Evolutionary conservation across 2,329 filamentous ascomycete genomes (phyloP), one percentile per base, ranked within the genome.

Genomic region (Fusarium aywerte): DNA sequence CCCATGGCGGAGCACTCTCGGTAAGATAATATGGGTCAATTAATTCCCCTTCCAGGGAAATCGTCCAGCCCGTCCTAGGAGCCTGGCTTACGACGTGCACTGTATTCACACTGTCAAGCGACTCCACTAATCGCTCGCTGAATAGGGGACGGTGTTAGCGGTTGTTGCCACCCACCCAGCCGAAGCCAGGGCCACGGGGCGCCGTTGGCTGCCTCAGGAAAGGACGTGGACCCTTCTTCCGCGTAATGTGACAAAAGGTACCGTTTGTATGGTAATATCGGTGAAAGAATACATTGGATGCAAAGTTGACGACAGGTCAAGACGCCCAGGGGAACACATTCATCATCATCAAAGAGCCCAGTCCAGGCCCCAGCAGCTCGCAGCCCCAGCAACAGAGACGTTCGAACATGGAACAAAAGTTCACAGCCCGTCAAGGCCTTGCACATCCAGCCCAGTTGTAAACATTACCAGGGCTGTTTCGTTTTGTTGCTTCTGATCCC

Each of bases 141-240:
- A 61, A 70, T 61, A 73, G 70, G 58, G 62, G 64, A 67, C 62
- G 38, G 54, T 65, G 60, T 69, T 69, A 70, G 68, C 70, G 70
- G 62, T 66, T 66, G 53, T 68, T 71, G 69, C 66, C 66, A 69
- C 62, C 53, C 63, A 61, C 64, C 8, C 62, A 60, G 55, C 55
- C 51, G 35, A 36, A 60, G 52, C 56, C 67, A 63, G 62, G 58
- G 54, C 62, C 51, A 68, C 61, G 45, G 23, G 45, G 33, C 32
- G 54, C 67, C 53, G 60, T 70, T 74, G 64, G 72, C 48, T 74
- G 71, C 72, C 72, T 74, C 72, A 73, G 70, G 71, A 72, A 43
- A 52, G 44, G 59, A 7, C 45, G 45, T 36, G 45, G 45, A 38
- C 45, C 45, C 45, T 49, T 31, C 65, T 60, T 67, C 67, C 66